phyloP scores from a whole-genome alignment of 2,329 filamentous ascomycete species.

The Fusarium tricinctum region DNA sequence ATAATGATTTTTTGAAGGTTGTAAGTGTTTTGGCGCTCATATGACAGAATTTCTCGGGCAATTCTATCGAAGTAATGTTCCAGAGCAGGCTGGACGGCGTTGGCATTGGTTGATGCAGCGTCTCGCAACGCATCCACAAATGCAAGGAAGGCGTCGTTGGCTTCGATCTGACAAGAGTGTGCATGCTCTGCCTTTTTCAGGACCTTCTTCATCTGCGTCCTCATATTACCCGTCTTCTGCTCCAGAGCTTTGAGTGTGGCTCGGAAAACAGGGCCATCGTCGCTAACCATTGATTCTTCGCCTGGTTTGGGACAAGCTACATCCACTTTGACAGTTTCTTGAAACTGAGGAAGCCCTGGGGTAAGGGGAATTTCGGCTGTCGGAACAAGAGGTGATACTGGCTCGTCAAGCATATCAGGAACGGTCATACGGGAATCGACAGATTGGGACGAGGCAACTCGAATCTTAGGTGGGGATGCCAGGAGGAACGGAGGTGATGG shows the following conservation, averaged over 20 bases:
- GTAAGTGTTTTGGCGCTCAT: conserved; percentile 85
- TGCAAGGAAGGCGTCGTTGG: conserved; percentile 85
- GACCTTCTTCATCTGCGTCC: conserved; percentile 94
- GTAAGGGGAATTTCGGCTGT: conserved; percentile 56
- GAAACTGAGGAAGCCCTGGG: conserved; percentile 43
- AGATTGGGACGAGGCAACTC: conserved; percentile 89
- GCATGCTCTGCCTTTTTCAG: conserved; percentile 94
- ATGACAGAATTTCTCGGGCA: conserved; percentile 87
- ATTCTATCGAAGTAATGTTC: conserved; percentile 99
- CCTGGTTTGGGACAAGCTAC: conserved; percentile 86
- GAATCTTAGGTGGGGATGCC: conserved; percentile 79
- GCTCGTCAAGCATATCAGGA: conserved; percentile 72
- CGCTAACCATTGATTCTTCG: conserved; percentile 86
- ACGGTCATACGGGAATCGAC: conserved; percentile 85
- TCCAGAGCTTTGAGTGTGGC: conserved; percentile 97
- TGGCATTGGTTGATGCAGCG: conserved; percentile 90
- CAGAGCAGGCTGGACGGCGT: conserved; percentile 95
- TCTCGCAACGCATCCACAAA: conserved; percentile 91
- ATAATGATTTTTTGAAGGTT: conserved; percentile 95
- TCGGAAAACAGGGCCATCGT: conserved; percentile 95
- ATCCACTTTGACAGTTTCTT: conserved; percentile 82
- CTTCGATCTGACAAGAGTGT: conserved; percentile 81
- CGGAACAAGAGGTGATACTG: conserved; percentile 64
- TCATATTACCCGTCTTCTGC: conserved; percentile 96
- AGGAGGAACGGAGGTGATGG: conserved; percentile 81